Conservation (phyloP, 2,329 filamentous ascomycete species). For the Zalaria sp. region DNA sequence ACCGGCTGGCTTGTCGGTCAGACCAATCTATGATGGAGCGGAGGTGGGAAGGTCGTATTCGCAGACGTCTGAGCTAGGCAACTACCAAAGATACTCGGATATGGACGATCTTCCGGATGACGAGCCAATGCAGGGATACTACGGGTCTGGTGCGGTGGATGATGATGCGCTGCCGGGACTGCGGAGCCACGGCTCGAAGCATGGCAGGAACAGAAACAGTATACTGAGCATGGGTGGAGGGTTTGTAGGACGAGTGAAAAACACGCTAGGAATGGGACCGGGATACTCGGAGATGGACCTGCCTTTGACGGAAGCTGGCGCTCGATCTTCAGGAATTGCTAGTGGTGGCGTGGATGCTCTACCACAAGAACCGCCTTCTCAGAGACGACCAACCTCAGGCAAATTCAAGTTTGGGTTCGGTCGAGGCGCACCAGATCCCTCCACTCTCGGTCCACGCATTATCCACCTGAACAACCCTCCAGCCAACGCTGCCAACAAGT, state of each 20-base stretch:
- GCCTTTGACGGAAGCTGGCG: conserved; percentile 68
- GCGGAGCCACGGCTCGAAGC: conserved; percentile 36
- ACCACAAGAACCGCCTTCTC: conserved; percentile 14
- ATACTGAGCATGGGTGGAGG: conserved; percentile 78
- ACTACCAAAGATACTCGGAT: conserved; percentile 88
- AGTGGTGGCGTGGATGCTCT: conserved; percentile 18
- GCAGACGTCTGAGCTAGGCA: conserved; percentile 70
- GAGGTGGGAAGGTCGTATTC: conserved; percentile 38
- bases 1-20: conserved; percentile 23
- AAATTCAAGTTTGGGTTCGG: conserved; percentile 92
- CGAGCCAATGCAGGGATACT: conserved; percentile 50
- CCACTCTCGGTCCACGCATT: conserved; percentile 77
- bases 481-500: conserved; percentile 78
- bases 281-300: conserved; percentile 97
- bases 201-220: conserved; percentile 59
- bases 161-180: conserved; percentile 38
- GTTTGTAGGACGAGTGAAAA: conserved; percentile 75
- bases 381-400: conserved; percentile 44
- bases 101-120: conserved; percentile 71
- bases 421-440: conserved; percentile 70
- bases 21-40: conserved; percentile 22
- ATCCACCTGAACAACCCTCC: conserved; percentile 95
- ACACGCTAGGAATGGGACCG: conserved; percentile 71
- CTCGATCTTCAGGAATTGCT: conserved; percentile 26
- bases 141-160: conserved; percentile 50